Conservation (phyloP, 768 basidiomycete genomes). For the Multifurca ochricompacta region DNA sequence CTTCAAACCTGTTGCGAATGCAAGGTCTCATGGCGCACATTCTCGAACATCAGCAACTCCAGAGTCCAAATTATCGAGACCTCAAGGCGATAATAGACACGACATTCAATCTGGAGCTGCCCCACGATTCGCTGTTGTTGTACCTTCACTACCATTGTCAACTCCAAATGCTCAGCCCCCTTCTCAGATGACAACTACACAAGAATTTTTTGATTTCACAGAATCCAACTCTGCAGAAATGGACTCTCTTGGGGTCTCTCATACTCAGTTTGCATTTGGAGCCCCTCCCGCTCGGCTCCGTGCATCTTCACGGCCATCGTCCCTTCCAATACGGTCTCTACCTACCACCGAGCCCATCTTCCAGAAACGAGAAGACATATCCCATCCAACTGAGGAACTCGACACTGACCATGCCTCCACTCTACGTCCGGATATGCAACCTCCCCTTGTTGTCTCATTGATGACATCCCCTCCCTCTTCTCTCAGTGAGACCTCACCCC, state of each 20-base stretch:
- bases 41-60: conserved; percentile 22
- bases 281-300: neutral
- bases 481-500: neutral
- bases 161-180: neutral
- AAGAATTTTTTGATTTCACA: neutral
- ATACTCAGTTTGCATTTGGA: neutral
- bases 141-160: neutral
- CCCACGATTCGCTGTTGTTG: neutral
- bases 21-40: conserved; percentile 35
- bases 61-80: conserved; percentile 10
- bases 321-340: neutral
- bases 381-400: neutral
- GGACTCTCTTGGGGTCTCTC: neutral
- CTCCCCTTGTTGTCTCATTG: neutral
- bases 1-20: conserved; percentile 60
- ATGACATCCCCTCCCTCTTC: neutral
- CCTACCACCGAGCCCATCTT: neutral
- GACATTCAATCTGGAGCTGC: neutral
- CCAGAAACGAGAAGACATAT: neutral
- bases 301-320: neutral
- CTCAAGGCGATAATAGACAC: neutral
- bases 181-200: neutral
- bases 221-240: neutral
- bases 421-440: neutral
- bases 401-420: neutral